Conservation (phyloP, 164 flowering plant species). For the Chimonanthus salicifolius region DNA sequence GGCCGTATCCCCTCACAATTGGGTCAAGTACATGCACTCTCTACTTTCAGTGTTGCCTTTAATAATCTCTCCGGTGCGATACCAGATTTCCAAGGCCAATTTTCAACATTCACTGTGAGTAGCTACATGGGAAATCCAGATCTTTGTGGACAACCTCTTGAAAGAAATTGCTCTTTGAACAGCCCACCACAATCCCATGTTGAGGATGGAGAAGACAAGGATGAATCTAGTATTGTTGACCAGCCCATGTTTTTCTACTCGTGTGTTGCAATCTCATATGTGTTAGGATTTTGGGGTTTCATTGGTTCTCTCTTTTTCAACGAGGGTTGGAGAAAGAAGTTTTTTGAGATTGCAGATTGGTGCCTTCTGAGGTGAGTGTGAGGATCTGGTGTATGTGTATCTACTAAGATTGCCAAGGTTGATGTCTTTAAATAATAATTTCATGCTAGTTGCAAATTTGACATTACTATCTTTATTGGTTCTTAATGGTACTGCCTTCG, state of each 20-base stretch:
- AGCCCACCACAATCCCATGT: no score
- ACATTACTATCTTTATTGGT: no score
- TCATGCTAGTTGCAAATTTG: no score
- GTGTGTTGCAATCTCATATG: neutral
- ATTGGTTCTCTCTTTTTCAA: neutral
- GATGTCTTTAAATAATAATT: no score
- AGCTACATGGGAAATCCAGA: conserved; percentile 10
- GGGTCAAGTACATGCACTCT: neutral
- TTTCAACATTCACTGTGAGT: conserved; percentile 2
- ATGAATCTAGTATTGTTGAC: neutral
- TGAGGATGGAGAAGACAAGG: neutral
- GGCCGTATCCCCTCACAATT: conserved; percentile 6
- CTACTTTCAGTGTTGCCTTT: conserved; percentile 8
- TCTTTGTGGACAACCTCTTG: conserved; percentile 3
- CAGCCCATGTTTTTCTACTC: neutral
- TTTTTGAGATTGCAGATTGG: neutral
- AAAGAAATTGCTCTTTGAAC: neutral
- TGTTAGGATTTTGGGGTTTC: neutral
- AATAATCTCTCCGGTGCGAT: conserved; percentile 4
- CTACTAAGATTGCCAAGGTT: no score
- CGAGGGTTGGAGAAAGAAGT: neutral
- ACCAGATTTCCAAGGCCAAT: neutral
- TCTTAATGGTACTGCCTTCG: no score
- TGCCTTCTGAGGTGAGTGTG: no score
- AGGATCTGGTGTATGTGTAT: no score